Percentiles rank a stretch among this genome's conserved stretches.
These are phyloP conservation scores for Mycena metata DNA, from an alignment of 768 basidiomycete species.

Conservation along the genomic window DNA sequence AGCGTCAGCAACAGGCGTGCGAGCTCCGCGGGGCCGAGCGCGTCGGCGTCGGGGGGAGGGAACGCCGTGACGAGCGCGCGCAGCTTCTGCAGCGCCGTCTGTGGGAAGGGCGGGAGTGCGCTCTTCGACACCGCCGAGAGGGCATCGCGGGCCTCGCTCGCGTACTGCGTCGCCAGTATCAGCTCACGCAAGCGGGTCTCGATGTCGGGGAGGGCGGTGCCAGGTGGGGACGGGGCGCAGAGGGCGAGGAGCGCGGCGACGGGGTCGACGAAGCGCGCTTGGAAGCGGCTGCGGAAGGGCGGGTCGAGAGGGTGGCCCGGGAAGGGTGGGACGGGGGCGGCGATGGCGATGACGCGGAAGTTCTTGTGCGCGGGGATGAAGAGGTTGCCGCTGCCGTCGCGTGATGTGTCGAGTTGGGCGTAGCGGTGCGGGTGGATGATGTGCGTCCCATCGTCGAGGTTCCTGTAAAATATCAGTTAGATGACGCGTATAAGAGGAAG, in stretches of 20 bases:
- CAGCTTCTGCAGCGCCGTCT: conserved; percentile 71
- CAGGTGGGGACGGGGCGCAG: conserved; percentile 37
- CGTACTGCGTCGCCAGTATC: conserved; percentile 73
- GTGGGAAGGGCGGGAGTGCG: conserved; percentile 72
- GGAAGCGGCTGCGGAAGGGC: conserved; percentile 77
- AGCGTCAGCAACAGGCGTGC: conserved; percentile 67
- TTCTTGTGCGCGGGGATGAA: conserved; percentile 78
- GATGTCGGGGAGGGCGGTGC: conserved; percentile 47
- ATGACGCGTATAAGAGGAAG: conserved; percentile 1
- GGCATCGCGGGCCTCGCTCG: conserved; percentile 68
- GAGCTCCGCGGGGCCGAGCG: conserved; percentile 61
- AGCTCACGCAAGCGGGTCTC: conserved; percentile 63
- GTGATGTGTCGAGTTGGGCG: conserved; percentile 56
- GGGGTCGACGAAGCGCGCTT: conserved; percentile 76
- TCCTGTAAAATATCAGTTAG: conserved; percentile 52
- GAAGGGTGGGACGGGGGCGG: conserved; percentile 77
- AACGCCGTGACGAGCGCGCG: conserved; percentile 60
- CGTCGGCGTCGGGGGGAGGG: conserved; percentile 55
- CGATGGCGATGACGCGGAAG: conserved; percentile 78
- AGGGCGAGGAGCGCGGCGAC: conserved; percentile 65
- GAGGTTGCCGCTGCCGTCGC: conserved; percentile 52
- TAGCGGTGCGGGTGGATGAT: conserved; percentile 76
- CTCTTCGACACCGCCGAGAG: conserved; percentile 68
- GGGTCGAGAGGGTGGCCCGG: conserved; percentile 76
- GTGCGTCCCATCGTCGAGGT: conserved; percentile 78